phyloP scores from a whole-genome alignment of 345 rosid genomes.

The Excoecaria agallocha region DNA sequence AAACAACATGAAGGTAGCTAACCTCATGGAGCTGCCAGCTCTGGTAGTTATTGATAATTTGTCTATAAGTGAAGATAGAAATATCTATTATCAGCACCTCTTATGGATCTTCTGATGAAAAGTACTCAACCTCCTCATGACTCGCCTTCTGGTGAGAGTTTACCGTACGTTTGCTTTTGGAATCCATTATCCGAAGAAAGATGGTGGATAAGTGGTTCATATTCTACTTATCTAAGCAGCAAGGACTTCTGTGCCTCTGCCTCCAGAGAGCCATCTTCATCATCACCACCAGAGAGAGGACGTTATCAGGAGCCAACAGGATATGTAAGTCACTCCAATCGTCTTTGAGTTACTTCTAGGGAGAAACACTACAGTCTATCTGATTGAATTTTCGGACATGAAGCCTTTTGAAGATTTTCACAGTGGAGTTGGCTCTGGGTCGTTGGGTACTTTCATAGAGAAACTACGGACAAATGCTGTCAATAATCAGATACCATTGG shows the following conservation, averaged over 20 bases:
- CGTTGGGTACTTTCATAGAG: conserved; percentile 46
- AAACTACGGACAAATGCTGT: conserved; percentile 29
- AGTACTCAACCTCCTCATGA: conserved; percentile 48
- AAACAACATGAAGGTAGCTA: conserved; percentile 41
- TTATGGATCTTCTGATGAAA: conserved; percentile 63
- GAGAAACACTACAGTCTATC: conserved; percentile 16
- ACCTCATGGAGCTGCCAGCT: conserved; percentile 70
- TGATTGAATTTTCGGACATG: conserved; percentile 31
- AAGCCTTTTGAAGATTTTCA: conserved; percentile 56
- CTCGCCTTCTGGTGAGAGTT: conserved; percentile 55
- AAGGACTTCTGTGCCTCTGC: conserved; percentile 42
- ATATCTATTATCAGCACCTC: conserved; percentile 55
- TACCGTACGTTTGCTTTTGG: conserved; percentile 14
- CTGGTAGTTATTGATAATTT: conserved; percentile 39
- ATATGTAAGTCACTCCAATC: conserved; percentile 42
- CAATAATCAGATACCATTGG: conserved; percentile 28
- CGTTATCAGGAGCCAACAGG: conserved; percentile 34
- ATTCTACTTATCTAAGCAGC: conserved; percentile 38
- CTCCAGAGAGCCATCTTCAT: conserved; percentile 48
- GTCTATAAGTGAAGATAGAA: conserved; percentile 27
- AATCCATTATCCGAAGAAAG: conserved; percentile 16
- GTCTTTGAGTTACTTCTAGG: conserved; percentile 12
- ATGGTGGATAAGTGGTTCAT: conserved; percentile 18
- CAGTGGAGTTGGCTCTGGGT: conserved; percentile 42
- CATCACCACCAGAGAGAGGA: conserved; percentile 39